Evolutionary conservation across 768 basidiomycete species (phyloP).

Genomic region (Mycena epipterygia): DNA sequence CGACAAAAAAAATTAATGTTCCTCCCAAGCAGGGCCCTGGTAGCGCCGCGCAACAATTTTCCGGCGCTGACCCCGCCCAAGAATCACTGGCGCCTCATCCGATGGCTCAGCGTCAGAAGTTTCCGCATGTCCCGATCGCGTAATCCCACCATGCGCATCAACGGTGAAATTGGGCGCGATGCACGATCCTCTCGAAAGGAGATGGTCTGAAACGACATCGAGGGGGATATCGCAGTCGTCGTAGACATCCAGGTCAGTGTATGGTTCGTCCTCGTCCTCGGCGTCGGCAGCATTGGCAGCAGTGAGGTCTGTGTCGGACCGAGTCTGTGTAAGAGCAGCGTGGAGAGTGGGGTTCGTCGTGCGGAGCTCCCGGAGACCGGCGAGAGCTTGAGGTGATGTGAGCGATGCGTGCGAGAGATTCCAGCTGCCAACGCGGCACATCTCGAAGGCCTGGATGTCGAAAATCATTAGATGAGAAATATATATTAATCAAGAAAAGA

Average conservation of each 20-base stretch:
- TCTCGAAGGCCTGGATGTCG: conserved; percentile 14
- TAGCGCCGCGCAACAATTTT: background rate
- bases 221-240: conserved; percentile 31
- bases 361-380: conserved; percentile 3
- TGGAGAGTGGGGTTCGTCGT: background rate
- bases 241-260: background rate
- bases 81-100: background rate
- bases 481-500: background rate
- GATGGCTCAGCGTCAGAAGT: background rate
- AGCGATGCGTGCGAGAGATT: conserved; percentile 15
- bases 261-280: background rate
- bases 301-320: background rate
- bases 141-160: conserved; percentile 12
- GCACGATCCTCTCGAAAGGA: background rate
- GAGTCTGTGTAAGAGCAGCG: background rate
- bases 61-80: background rate
- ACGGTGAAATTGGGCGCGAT: background rate
- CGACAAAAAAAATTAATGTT: no score
- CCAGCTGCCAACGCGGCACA: conserved; percentile 2
- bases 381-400: conserved; percentile 4
- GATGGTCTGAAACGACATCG: conserved; percentile 6
- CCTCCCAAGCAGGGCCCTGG: no score
- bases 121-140: conserved; percentile 17
- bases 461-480: background rate
- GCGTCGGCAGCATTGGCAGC: background rate